Evolutionary conservation across 2,329 filamentous ascomycete species (phyloP).

Genomic region (Fusarium humuli): DNA sequence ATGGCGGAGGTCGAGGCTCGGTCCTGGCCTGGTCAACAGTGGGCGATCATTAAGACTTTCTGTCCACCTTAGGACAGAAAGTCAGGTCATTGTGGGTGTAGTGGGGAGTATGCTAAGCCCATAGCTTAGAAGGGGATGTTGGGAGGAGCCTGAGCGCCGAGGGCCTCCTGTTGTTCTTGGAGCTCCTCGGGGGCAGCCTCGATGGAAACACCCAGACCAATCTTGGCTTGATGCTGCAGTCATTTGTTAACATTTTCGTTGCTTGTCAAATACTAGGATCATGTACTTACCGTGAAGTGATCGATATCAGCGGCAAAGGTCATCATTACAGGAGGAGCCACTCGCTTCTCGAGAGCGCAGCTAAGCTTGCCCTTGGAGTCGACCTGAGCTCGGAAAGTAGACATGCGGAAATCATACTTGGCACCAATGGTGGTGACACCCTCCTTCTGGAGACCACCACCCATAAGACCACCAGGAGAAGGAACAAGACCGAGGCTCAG

Average conservation of each 20-base stretch:
- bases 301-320: constrained; percentile 98
- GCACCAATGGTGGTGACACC: constrained; percentile 91
- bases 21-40: constrained; percentile 41
- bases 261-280: background rate
- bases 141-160: constrained; percentile 62
- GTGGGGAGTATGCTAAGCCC: constrained; percentile 21
- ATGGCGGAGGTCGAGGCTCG: constrained; percentile 32
- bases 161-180: constrained; percentile 81
- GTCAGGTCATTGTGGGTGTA: constrained; percentile 35
- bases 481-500: constrained; percentile 87
- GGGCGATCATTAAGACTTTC: constrained; percentile 47
- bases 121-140: constrained; percentile 74
- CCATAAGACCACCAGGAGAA: constrained; percentile 76
- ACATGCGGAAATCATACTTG: constrained; percentile 98
- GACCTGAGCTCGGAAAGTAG: constrained; percentile 93
- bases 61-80: constrained; percentile 40
- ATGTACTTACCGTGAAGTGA: constrained; percentile 83
- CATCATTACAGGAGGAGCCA: constrained; percentile 90
- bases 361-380: constrained; percentile 95
- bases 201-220: constrained; percentile 92
- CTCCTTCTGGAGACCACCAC: constrained; percentile 81
- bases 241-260: constrained; percentile 32
- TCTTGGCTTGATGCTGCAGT: constrained; percentile 88
- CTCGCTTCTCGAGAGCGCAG: constrained; percentile 93
- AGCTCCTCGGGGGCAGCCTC: constrained; percentile 87